Evolutionary conservation across 352 stramenopile species (phyloP), one percentile per base, ranked within the genome.

Genomic region (Pythium volutum): DNA sequence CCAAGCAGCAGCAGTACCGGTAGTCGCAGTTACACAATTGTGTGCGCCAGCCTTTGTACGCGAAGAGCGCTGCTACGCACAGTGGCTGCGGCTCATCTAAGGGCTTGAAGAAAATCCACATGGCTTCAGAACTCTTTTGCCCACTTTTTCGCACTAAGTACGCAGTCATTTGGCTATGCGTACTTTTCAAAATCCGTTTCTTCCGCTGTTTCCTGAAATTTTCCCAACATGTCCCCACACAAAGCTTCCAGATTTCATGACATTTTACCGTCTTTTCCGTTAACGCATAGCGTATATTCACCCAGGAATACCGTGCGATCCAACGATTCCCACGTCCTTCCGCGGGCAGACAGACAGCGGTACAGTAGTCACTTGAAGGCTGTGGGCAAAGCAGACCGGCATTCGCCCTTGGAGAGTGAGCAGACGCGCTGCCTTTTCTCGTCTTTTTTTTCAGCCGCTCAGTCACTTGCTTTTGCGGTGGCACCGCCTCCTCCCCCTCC

Each of bases 41-140:
- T 43, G n/a, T n/a, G n/a, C 36, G 36, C 14, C 10, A 25, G 15
- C 18, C 14, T 53, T 53, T 25, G n/a, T 9, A 7, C 59, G 57
- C 42, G 66, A 73, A 39, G 66, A 73, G 33, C 66, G n/a, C 23
- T 66, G 57, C 55, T 73, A 73, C 52, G 26, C 27, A 12, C 55
- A 62, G 14, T 73, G 66, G 66, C 46, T 62, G 2, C 25, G 25
- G 10, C 41, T 67, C 5, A 58, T 55, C 29, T 43, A 15, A 43
- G 36, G 4, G 36, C 16, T 43, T 43, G 36, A 43, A 11, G n/a
- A n/a, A 36, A 36, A 36, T 11, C 31, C 31, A 36, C 31, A 36
- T 36, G 31, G 31, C 31, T 36, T 36, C 31, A 36, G 8, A 36
- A 15, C 31, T 36, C 31, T 15, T 11, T 36, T 36, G 8, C 31